A percentile compares a stretch with the other conserved stretches of the same genome.
These are phyloP conservation scores for Ustilago nuda DNA, from an alignment of 1,284 basidiomycete species.

Conservation along the genomic window DNA sequence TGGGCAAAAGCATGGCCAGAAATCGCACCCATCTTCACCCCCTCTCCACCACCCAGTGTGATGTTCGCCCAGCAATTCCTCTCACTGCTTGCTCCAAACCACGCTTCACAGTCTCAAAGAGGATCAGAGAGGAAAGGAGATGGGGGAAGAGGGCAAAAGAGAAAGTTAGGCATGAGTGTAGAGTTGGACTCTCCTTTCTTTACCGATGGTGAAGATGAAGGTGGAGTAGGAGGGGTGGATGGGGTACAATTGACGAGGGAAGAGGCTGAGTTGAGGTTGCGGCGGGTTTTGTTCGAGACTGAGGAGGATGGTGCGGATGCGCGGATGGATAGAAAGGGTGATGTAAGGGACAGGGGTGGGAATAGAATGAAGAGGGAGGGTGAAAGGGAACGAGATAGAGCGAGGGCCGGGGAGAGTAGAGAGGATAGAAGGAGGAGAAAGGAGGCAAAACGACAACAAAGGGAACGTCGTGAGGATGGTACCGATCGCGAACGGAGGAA, in stretches of 20 bases:
- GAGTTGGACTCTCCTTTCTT: not conserved
- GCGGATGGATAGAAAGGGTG: too few relatives aligned
- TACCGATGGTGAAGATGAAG: not conserved
- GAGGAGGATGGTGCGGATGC: not conserved
- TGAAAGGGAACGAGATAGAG: not conserved
- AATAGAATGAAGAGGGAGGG: not conserved
- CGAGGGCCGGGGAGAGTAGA: not conserved
- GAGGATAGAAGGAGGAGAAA: conserved; percentile 3
- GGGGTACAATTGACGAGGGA: conserved; percentile 24
- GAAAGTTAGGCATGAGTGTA: not conserved
- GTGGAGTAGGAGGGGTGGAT: not conserved
- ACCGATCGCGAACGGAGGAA: not conserved
- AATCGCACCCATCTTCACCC: conserved; percentile 9
- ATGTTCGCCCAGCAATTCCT: conserved; percentile 19
- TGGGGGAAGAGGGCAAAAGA: not conserved
- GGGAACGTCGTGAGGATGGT: not conserved
- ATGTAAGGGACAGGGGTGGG: not conserved
- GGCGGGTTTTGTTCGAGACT: conserved; percentile 25
- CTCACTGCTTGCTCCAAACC: conserved; percentile 6
- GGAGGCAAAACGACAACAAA: not conserved
- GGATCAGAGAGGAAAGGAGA: not conserved
- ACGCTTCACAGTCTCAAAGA: not conserved
- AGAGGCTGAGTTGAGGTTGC: conserved; percentile 20
- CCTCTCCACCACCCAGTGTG: not conserved
- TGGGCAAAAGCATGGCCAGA: conserved; percentile 27